Conservation (phyloP, 2,329 filamentous ascomycete genomes). For the Epichloe typhina region DNA sequence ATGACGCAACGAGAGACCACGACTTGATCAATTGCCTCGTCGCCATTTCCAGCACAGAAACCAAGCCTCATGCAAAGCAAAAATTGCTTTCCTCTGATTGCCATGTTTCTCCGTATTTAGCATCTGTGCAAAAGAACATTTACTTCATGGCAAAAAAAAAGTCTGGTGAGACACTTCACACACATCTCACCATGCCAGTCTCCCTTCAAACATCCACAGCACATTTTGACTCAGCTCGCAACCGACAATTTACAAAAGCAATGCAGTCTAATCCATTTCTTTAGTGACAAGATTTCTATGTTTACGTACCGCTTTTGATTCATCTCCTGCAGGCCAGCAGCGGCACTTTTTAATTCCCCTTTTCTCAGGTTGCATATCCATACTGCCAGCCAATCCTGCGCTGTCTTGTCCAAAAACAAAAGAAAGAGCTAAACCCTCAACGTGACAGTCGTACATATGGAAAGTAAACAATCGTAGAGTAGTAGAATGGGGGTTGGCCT, state of each 20-base stretch:
- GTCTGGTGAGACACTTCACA: too few relatives aligned
- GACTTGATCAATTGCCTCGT: too few relatives aligned
- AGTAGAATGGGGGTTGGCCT: not conserved
- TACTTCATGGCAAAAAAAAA: too few relatives aligned
- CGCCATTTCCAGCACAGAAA: too few relatives aligned
- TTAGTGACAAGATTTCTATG: conserved; percentile 1
- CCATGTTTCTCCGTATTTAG: too few relatives aligned
- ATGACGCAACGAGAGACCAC: conserved; percentile 3
- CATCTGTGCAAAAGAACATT: too few relatives aligned
- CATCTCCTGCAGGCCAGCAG: not conserved
- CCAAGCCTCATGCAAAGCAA: too few relatives aligned
- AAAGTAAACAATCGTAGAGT: conserved; percentile 16
- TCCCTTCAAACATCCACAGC: too few relatives aligned
- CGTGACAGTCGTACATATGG: conserved; percentile 10
- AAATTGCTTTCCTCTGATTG: too few relatives aligned
- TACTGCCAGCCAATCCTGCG: not conserved
- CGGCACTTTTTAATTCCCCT: not conserved
- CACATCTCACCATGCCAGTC: too few relatives aligned
- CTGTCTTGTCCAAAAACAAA: not conserved
- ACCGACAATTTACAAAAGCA: not conserved
- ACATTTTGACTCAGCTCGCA: too few relatives aligned
- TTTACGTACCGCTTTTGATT: not conserved
- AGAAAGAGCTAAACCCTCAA: not conserved
- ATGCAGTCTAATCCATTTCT: conserved; percentile 2
- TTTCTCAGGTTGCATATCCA: conserved; percentile 1